Base-by-base conservation (phyloP, 139 green algal species). In the Dunaliella sp. region DNA sequence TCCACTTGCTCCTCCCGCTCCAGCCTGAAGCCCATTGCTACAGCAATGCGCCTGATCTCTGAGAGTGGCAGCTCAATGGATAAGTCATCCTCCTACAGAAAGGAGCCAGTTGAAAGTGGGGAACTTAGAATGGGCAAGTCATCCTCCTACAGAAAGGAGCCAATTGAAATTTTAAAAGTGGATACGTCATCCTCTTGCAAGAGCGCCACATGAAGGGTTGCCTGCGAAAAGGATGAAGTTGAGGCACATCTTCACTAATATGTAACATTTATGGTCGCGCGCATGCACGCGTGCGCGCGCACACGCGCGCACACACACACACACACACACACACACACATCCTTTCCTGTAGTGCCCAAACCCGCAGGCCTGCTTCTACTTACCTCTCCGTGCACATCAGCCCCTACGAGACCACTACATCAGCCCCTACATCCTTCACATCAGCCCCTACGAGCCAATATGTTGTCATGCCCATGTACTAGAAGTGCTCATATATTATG, bases 1-100 rank as follows among this genome's bases (percentile, higher is more conserved):
- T 32, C 33, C 78, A 94, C 82, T 36, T 76, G 82, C 74, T 90
- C 85, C 38, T 94, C 82, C 16, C 74, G 80, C 36, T 91, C 1
- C 74, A 88, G 25, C 30, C 36, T 0, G 31, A 96, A 95, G 7
- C 95, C 92, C 34, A 96, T 84, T 36, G 88, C 85, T 31, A 36
- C 77, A 1, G 95, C 92, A 31, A 93, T 87, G 22, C 83, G 37
- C 73, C 89, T 83, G 3, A 98, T 89, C 3, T 95, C 95, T 12
- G 91, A 90, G 65, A 98, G 85, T 1, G 87, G 91, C 32, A 98
- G 82, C 91, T 98, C 95, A 1, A 98, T 85, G 36, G 90, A 95
- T 83, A 96, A 74, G 83, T 97, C 91, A 0, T 86, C 78, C 21
- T 81, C 35, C 58, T 79, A 79, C 3, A 16, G 32, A 35, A 16